Evolutionary conservation across 1,284 basidiomycete species (phyloP).

Genomic region (Moniliophthora roreri): DNA sequence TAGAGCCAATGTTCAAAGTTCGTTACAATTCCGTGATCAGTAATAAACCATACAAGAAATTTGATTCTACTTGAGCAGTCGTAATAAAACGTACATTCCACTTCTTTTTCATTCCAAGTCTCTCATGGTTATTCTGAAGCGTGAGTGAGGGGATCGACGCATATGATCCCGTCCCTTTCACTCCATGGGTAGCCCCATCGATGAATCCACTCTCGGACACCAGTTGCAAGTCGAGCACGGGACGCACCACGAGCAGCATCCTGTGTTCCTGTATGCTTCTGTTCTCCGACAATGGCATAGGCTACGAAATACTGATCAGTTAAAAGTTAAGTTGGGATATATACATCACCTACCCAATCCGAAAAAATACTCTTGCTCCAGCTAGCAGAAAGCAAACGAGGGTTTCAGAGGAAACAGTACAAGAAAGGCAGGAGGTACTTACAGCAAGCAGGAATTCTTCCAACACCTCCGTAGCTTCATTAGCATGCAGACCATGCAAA

Average conservation of each 20-base stretch:
- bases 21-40: conserved; percentile 9
- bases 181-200: conserved; percentile 97
- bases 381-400: conserved; percentile 36
- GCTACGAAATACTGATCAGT: conserved; percentile 40
- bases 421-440: conserved; percentile 33
- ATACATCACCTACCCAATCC: conserved; percentile 63
- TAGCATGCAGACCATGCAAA: conserved; percentile 86
- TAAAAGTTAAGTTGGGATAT: conserved; percentile 7
- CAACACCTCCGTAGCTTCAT: conserved; percentile 88
- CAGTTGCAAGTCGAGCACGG: conserved; percentile 77
- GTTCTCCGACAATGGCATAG: conserved; percentile 91
- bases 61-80: conserved; percentile 2
- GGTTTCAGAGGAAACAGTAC: conserved; percentile 4
- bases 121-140: conserved; percentile 36
- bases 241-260: conserved; percentile 80
- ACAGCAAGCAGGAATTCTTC: conserved; percentile 89
- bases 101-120: conserved; percentile 10
- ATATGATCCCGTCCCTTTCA: conserved; percentile 87
- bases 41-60: conserved; percentile 3
- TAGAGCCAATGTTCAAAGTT: background rate
- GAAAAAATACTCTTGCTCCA: conserved; percentile 85
- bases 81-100: background rate
- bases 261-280: conserved; percentile 91
- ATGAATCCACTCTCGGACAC: conserved; percentile 87
- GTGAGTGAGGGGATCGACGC: conserved; percentile 83